Evolutionary conservation across 306 rosid species (phyloP).

Genomic region (Purshia tridentata): DNA sequence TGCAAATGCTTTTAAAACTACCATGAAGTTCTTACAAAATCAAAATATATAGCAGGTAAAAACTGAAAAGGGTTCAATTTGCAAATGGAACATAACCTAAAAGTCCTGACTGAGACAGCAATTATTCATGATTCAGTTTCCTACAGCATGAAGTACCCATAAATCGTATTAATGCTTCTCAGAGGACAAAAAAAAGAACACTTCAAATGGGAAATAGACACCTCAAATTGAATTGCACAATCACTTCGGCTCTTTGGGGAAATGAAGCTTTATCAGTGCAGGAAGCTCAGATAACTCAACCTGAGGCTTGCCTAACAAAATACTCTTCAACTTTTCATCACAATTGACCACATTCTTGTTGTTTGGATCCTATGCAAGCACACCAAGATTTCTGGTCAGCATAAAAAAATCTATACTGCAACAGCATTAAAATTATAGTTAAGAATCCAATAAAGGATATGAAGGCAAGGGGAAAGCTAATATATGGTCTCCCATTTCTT

Average conservation of each 20-base stretch:
- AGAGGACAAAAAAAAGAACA: not conserved
- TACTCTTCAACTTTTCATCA: conserved; percentile 68
- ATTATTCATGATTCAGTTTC: not conserved
- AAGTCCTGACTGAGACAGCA: not conserved
- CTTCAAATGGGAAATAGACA: conserved; percentile 5
- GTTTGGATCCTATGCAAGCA: conserved; percentile 59
- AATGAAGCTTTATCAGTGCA: conserved; percentile 77
- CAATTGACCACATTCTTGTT: conserved; percentile 86
- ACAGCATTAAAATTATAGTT: not conserved
- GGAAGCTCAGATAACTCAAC: conserved; percentile 89
- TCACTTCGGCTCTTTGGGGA: conserved; percentile 74
- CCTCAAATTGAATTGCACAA: conserved; percentile 18
- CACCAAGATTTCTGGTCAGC: conserved; percentile 23
- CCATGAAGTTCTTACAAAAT: not conserved
- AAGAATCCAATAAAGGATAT: not conserved
- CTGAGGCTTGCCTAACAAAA: conserved; percentile 71
- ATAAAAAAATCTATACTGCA: not conserved
- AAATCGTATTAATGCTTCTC: conserved; percentile 23
- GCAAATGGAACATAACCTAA: not conserved
- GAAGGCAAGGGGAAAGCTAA: not conserved
- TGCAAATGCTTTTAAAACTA: not conserved
- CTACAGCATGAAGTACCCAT: conserved; percentile 32
- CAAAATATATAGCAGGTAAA: not conserved
- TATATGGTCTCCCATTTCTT: not conserved
- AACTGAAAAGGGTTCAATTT: not conserved